Evolutionary conservation across 2,329 filamentous ascomycete species (phyloP), one percentile per base, ranked within the genome.

Genomic region (Colletotrichum tamarilloi): DNA sequence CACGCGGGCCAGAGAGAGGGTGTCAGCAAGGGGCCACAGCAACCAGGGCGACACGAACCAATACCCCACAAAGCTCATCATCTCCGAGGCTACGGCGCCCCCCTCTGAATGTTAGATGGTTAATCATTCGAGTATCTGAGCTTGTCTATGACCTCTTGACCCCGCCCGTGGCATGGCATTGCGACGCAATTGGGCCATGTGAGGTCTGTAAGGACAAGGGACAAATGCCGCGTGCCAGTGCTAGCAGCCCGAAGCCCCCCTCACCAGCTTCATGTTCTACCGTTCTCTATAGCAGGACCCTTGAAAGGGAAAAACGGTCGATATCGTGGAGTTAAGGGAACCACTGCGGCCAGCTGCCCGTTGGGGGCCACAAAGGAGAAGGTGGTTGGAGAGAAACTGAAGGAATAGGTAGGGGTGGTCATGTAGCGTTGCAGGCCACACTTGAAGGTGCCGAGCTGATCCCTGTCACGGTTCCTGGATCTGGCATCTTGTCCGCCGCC

Each of bases 401-500:
- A 16, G 32, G 4, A 60, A 49, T 16, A 46, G 24, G 38, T 19
- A 22, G 42, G 4, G 42, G 42, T 42, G 59, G 52, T 11, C 28
- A 46, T 30, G 42, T 8, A 35, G 38, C 28, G 19, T 62, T n/a
- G 49, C 56, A 62, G 49, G 53, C 8, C 52, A 28, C 11, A 26
- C 12, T 12, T 16, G 3, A 24, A 58, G 70, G 70, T 70, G 56
- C 67, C 67, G 70, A 73, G 70, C 46, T 56, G 24, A 70, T 52
- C 71, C 71, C 71, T 66, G 67, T 57, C 49, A 4, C 0, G 26
- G 35, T 62, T 68, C 67, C 71, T 73, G 62, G 35, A 73, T 73
- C 71, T 53, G 71, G 67, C 67, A 71, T 62, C 9, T 62, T 11
- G 62, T 73, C 71, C 71, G 71, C 67, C 67, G 56, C 71, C 67